These are phyloP conservation scores for Yamadazyma ubonensis DNA, from an alignment of 805 yeast genomes.

Conservation along the genomic window DNA sequence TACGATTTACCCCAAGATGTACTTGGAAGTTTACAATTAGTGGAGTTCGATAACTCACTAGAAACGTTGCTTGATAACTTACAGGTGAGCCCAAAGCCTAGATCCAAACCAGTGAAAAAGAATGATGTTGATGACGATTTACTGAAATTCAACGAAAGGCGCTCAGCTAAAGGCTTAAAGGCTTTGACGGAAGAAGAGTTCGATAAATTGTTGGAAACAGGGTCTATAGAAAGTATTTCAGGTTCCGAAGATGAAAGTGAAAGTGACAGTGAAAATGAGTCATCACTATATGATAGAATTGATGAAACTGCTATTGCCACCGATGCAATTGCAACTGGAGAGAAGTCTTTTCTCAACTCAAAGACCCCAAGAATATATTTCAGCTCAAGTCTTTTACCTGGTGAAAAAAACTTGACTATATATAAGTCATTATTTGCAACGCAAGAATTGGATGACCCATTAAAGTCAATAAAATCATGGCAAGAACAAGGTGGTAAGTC, in stretches of 20 bases:
- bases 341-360: constrained; percentile 49
- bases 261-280: constrained; percentile 17
- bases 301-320: constrained; percentile 10
- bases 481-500: constrained; percentile 45
- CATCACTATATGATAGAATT: constrained; percentile 22
- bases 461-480: constrained; percentile 45
- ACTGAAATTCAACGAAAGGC: constrained; percentile 58
- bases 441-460: constrained; percentile 47
- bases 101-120: background rate
- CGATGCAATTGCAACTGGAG: constrained; percentile 2
- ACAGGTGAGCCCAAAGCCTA: background rate
- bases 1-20: constrained; percentile 45
- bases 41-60: constrained; percentile 48
- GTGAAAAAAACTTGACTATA: constrained; percentile 55
- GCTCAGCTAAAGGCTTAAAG: constrained; percentile 45
- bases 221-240: constrained; percentile 56
- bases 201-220: constrained; percentile 50
- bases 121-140: constrained; percentile 33
- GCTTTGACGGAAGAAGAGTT: constrained; percentile 58
- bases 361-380: constrained; percentile 69
- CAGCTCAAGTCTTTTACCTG: constrained; percentile 46
- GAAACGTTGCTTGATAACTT: background rate
- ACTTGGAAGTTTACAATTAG: constrained; percentile 46
- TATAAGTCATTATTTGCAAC: constrained; percentile 62
- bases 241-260: constrained; percentile 47